Evolutionary conservation across 2,329 filamentous ascomycete genomes (phyloP), one percentile per base, ranked within the genome.

Genomic region (Camptophora hylomeconis): DNA sequence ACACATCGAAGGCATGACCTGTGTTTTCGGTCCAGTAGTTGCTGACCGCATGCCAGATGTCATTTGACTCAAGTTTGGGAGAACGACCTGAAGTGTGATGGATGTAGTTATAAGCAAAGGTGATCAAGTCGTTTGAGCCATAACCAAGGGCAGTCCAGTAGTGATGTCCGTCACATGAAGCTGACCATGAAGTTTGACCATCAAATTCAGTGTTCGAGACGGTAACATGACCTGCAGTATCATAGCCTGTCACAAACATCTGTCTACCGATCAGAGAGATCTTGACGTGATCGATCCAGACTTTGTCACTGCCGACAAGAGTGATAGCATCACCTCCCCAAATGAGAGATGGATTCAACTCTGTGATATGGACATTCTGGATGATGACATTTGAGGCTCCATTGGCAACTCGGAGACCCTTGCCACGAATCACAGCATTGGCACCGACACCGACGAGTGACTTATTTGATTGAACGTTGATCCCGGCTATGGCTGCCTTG

Each of bases 121-220:
- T 74, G 44, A 73, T 56, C 36, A 63, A 44, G 45, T 75, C 70
- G 47, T 52, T 59, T 32, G 58, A 55, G n/a, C 71, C 70, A 20
- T 59, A 61, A 26, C 74, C 57, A 54, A 69, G 70, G 39, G 72
- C 49, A 17, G 52, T 60, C 67, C 70, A 74, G 62, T 74, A 73
- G 52, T 72, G 67, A 49, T 69, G 60, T 20, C 56, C 58, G 44
- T 74, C 57, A 50, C 70, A 75, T 25, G 61, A 66, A 3, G 70
- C 62, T 7, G 67, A 72, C 54, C 59, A 74, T 11, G 52, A 47
- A 18, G 61, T 61, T 14, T 47, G 46, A 24, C 71, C 71, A 44
- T 75, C 62, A 41, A 75, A 65, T 45, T 69, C 64, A 52, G 47
- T 59, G 61, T 75, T 73, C 40, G 69, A 68, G 47, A 75, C 62